Base-by-base conservation (phyloP, 352 stramenopile genomes). In the Globisporangium splendens region DNA sequence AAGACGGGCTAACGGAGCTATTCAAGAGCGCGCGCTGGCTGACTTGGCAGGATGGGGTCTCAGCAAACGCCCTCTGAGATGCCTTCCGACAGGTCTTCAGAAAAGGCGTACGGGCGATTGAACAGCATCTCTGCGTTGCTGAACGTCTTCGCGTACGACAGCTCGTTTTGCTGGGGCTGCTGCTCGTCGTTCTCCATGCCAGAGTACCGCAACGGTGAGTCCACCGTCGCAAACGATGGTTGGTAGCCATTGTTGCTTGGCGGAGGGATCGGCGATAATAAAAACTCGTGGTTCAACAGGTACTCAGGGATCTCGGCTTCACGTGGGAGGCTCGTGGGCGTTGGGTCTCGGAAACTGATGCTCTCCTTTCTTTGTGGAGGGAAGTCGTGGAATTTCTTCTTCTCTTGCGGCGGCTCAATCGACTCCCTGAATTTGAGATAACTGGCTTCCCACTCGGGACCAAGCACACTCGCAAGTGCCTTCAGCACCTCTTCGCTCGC, bases 401-500 rank as follows among this genome's bases (percentile, higher is more conserved):
- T 74, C 24, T 63, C 59, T 8, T 63, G 64, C 20, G 51, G 39
- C 15, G 73, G 50, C 8, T 44, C 46, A 22, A 42, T 50, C 0
- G 57, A 69, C 46, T 86, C 73, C 62, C 83, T 86, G 38, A 93
- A 73, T 61, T 81, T 85, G 28, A 70, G 69, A 63, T 90, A 93
- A 50, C 80, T 90, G 28, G 70, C 66, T 59, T 93, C 78, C 86
- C 86, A 96, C 21, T 90, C 79, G 0, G 62, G 64, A 8, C 86
- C 86, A 17, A 94, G 78, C 69, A 93, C 90, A 15, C 77, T 75
- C 13, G 83, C 78, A 18, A 96, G 71, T 18, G 84, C 85, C 66
- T 92, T 90, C 14, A 96, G 55, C 12, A 96, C 83, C 55, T 96
- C 86, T 58, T 94, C 83, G 35, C 75, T 91, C 46, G 84, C 84